phyloP scores from a whole-genome alignment of 169 alveolate genomes.

The Cystoisospora suis region DNA sequence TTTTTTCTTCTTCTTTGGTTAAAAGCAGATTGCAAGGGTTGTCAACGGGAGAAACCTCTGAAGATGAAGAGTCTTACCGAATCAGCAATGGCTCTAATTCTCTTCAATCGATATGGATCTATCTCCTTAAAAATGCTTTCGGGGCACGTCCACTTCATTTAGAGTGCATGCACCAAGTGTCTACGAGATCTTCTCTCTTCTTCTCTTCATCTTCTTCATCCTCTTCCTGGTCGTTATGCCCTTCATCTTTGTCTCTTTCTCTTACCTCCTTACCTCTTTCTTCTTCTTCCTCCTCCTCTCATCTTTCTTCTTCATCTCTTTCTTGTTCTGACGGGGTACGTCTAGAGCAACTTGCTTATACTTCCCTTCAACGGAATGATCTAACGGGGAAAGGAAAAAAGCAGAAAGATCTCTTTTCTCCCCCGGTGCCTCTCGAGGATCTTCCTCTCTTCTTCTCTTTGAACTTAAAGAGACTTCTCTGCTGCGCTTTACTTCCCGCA shows the following conservation, averaged over 20 bases:
- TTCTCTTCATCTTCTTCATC: not conserved
- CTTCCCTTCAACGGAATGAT: too few species aligned
- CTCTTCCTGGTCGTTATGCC: not conserved
- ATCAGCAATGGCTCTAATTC: not conserved
- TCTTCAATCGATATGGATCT: not conserved
- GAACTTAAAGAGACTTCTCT: not conserved
- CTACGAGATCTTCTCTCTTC: not conserved
- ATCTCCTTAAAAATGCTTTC: not conserved
- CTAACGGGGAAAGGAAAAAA: too few species aligned
- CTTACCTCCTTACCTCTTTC: not conserved
- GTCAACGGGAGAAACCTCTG: too few species aligned
- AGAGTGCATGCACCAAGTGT: not conserved
- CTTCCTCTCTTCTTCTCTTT: not conserved
- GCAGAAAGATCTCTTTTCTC: not conserved
- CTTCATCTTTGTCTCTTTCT: not conserved
- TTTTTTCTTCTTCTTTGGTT: too few species aligned
- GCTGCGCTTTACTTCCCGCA: constrained; percentile 20
- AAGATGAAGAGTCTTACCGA: too few species aligned
- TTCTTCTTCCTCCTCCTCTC: not conserved
- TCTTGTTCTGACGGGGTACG: not conserved
- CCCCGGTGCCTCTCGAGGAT: constrained; percentile 4
- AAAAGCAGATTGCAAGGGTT: too few species aligned
- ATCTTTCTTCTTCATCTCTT: not conserved
- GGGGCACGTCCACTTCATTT: not conserved
- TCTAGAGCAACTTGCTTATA: not conserved